A percentile compares a stretch with the other conserved stretches of the same genome.
Conservation (phyloP, 2,329 filamentous ascomycete species). For the Diaporthe sp. region DNA sequence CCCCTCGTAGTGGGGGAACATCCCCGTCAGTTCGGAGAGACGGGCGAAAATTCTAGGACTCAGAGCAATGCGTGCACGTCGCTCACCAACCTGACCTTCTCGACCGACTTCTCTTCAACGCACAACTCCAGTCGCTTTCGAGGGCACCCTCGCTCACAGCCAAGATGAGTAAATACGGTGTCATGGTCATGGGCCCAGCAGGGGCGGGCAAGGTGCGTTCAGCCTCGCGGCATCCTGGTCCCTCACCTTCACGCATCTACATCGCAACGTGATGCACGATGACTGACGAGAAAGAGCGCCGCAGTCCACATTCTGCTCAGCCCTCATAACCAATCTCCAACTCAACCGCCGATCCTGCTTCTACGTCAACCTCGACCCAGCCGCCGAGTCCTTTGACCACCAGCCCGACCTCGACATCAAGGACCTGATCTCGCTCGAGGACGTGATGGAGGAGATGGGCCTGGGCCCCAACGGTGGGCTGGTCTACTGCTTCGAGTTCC, state of each 20-base stretch:
- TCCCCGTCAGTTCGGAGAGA: slow-evolving; percentile 7
- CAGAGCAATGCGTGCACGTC: neutral
- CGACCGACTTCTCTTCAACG: neutral
- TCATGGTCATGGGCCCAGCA: slow-evolving; percentile 95
- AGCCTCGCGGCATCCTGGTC: slow-evolving; percentile 29
- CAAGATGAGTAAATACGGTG: slow-evolving; percentile 92
- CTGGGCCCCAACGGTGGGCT: slow-evolving; percentile 92
- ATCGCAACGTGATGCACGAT: neutral
- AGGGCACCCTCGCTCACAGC: neutral
- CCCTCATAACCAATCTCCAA: slow-evolving; percentile 92
- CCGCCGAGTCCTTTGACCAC: slow-evolving; percentile 92
- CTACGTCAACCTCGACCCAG: slow-evolving; percentile 98
- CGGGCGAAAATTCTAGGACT: neutral
- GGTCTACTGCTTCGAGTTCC: slow-evolving; percentile 97
- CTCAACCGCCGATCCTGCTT: slow-evolving; percentile 93
- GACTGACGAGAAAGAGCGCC: slow-evolving; percentile 16
- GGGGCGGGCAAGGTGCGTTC: slow-evolving; percentile 86
- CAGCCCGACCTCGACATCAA: slow-evolving; percentile 95
- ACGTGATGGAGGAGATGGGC: slow-evolving; percentile 96
- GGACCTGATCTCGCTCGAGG: slow-evolving; percentile 91
- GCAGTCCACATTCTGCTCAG: slow-evolving; percentile 92
- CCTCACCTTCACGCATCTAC: slow-evolving; percentile 15
- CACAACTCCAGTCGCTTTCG: neutral
- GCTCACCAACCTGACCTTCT: neutral
- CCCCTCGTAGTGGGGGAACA: slow-evolving; percentile 24